Evolutionary conservation across 1,284 basidiomycete species (phyloP).

Genomic region (Coniferiporia sulphurascens): DNA sequence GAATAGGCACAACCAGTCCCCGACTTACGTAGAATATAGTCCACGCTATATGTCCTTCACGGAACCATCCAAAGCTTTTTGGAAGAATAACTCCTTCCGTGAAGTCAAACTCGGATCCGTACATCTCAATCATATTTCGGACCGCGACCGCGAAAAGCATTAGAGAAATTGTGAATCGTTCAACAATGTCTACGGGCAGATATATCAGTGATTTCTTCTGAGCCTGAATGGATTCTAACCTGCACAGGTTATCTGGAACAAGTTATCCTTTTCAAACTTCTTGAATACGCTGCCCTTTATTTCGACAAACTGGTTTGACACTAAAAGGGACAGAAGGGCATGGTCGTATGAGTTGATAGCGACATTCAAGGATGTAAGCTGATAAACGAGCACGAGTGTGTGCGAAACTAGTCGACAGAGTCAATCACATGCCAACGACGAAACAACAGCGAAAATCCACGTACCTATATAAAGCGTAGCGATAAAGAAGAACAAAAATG

Average conservation of each 20-base stretch:
- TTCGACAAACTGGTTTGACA: slow-evolving; percentile 99
- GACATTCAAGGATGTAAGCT: slow-evolving; percentile 93
- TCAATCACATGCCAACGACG: background rate
- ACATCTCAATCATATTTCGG: slow-evolving; percentile 93
- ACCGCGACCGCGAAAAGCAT: slow-evolving; percentile 93
- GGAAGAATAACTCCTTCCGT: slow-evolving; percentile 69
- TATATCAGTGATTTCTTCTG: background rate
- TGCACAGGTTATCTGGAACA: slow-evolving; percentile 99
- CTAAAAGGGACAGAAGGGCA: slow-evolving; percentile 87
- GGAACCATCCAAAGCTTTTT: slow-evolving; percentile 81
- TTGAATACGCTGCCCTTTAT: slow-evolving; percentile 99
- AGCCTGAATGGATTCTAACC: slow-evolving; percentile 40
- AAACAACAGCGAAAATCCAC: slow-evolving; percentile 25
- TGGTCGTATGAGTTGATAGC: slow-evolving; percentile 99
- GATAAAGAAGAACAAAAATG: slow-evolving; percentile 82
- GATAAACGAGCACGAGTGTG: slow-evolving; percentile 94
- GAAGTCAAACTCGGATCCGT: slow-evolving; percentile 82
- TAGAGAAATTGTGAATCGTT: slow-evolving; percentile 89
- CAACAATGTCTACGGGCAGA: slow-evolving; percentile 79
- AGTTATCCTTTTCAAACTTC: slow-evolving; percentile 98
- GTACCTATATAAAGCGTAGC: slow-evolving; percentile 82
- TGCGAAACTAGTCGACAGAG: slow-evolving; percentile 61
- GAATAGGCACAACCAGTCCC: background rate
- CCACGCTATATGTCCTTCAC: slow-evolving; percentile 71
- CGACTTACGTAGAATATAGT: slow-evolving; percentile 83